A percentile compares a stretch with the other conserved stretches of the same genome.
These are phyloP conservation scores for Fusarium albosuccineum DNA, from an alignment of 2,329 filamentous ascomycete genomes.

Conservation along the genomic window DNA sequence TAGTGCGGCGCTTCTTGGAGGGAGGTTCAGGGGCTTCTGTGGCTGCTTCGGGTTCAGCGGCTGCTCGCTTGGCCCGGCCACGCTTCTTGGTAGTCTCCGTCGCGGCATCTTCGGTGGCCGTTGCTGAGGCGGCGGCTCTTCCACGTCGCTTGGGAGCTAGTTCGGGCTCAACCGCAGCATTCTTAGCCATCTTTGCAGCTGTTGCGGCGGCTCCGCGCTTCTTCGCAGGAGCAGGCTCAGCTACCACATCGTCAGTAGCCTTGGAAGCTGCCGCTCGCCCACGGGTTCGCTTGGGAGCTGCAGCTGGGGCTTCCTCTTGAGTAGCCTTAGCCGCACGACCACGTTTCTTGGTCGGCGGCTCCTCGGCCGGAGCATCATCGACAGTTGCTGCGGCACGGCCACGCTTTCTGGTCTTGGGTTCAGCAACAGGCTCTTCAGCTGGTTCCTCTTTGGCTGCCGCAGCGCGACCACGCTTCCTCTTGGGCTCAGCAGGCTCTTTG, in stretches of 20 bases:
- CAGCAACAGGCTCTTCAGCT: constrained; percentile 13
- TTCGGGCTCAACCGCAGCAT: constrained; percentile 18
- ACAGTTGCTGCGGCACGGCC: constrained; percentile 10
- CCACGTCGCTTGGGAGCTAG: constrained; percentile 30
- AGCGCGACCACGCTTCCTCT: constrained; percentile 38
- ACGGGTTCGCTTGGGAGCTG: constrained; percentile 17
- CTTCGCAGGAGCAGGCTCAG: constrained; percentile 21
- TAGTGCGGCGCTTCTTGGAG: constrained; percentile 37
- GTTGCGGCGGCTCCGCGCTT: constrained; percentile 25
- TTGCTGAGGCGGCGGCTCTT: constrained; percentile 7
- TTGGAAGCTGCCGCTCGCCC: constrained; percentile 24
- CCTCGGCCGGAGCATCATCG: constrained; percentile 8
- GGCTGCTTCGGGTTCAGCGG: constrained; percentile 20
- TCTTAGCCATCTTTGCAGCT: constrained; percentile 9
- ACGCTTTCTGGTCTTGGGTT: constrained; percentile 6
- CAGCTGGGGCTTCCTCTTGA: constrained; percentile 7
- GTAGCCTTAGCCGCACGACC: constrained; percentile 24
- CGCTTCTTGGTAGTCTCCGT: constrained; percentile 32
- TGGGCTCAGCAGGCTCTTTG: constrained; percentile 17
- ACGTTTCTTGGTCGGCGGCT: constrained; percentile 28
- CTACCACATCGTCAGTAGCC: constrained; percentile 4
- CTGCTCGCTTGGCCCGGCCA: constrained; percentile 34
- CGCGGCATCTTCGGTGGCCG: constrained; percentile 3
- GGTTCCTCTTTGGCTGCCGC: constrained; percentile 10
- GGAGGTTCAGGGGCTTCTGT: constrained; percentile 30